These are phyloP conservation scores for Pythium volutum DNA, from an alignment of 352 stramenopile species.

Conservation along the genomic window DNA sequence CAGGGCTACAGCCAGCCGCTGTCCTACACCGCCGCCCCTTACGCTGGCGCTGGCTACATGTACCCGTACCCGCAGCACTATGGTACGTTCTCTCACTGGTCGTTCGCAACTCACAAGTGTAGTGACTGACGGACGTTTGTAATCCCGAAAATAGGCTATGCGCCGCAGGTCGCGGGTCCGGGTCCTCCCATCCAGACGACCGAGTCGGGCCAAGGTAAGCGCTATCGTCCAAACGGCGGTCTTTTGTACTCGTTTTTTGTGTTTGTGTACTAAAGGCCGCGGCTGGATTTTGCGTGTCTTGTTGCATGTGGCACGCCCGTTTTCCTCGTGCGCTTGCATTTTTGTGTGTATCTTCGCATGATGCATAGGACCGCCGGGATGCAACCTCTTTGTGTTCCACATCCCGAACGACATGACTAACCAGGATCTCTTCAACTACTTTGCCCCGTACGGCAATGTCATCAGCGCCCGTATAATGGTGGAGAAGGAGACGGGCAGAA, in stretches of 20 bases:
- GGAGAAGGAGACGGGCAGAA: conserved; percentile 94
- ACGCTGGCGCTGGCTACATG: conserved; percentile 76
- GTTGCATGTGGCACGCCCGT: conserved; percentile 22
- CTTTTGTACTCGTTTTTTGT: conserved; percentile 1
- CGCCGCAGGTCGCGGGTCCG: conserved; percentile 77
- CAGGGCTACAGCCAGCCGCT: conserved; percentile 78
- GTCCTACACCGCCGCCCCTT: conserved; percentile 62
- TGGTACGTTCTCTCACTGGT: conserved; percentile 33
- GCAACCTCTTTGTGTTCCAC: conserved; percentile 98
- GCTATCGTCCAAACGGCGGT: conserved; percentile 8
- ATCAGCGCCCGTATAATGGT: conserved; percentile 96
- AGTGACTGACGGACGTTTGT: not conserved
- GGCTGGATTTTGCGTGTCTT: conserved; percentile 21
- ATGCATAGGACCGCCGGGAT: conserved; percentile 88
- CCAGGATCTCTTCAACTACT: conserved; percentile 96
- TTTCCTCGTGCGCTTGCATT: conserved; percentile 24
- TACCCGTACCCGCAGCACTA: conserved; percentile 85
- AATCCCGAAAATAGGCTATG: conserved; percentile 49
- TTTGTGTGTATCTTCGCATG: conserved; percentile 42
- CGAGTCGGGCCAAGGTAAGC: conserved; percentile 83
- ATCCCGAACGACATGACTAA: conserved; percentile 98
- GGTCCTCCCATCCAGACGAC: conserved; percentile 87
- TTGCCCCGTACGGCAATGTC: conserved; percentile 94
- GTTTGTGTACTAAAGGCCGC: conserved; percentile 27
- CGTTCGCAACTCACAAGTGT: not conserved